Base-by-base conservation (phyloP, 1,139 yeast genomes). In the Hyphopichia khmerensis region DNA sequence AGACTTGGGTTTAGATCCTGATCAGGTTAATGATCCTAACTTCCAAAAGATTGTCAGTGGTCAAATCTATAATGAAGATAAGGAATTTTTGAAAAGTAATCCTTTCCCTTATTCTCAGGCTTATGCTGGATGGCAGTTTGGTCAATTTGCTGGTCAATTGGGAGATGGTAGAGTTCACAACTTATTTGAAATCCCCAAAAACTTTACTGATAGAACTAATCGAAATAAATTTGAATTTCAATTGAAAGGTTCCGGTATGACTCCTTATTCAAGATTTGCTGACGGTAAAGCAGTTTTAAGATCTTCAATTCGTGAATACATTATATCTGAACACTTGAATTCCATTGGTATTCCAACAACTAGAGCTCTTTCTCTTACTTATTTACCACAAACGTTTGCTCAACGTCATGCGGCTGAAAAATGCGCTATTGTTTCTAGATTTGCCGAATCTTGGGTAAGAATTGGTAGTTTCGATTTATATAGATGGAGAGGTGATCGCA, bases 51-150 rank as follows among this genome's bases (percentile, higher is more conserved):
- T 87, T 6, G 80, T 87, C 6, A 71, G 84, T 45, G 97, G 98
- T 2, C 72, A 82, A 45, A 57, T 64, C 30, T 68, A 69, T 44
- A 42, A 44, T 7, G 55, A 60, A 21, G 55, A 60, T 31, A 49
- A 54, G 11, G 48, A 53, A 7, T 47, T 50, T 2, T 62, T 77
- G 26, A 53, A 62, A 29, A 63, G 64, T 11, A 64, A 69, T 30
- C 77, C 87, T 0, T 80, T 80, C 53, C 98, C 98, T 0, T 91
- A 87, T 64, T 80, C 96, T 7, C 91, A 86, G 60, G 88, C 95
- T 0, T 93, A 93, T 61, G 96, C 98, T 1, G 99, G 99, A 1
- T 89, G 87, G 75, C 99, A 93, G 59, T 93, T 93, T 69, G 98
- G 99, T 3, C 82, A 79, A 51, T 93, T 93, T 80, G 97, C 98